phyloP scores from a whole-genome alignment of 257 asterid genomes.

The Solanum lignicaule region DNA sequence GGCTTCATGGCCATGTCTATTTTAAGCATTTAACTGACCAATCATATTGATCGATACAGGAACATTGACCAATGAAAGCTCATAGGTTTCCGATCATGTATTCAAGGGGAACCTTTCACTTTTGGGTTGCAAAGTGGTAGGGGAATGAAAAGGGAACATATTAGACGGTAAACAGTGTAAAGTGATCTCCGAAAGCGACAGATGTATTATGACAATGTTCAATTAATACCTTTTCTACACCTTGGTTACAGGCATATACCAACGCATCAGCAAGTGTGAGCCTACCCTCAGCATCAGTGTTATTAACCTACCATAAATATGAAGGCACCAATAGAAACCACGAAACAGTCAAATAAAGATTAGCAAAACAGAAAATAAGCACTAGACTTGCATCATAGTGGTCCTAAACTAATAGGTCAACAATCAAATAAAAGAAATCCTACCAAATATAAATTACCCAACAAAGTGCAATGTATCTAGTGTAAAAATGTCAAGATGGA shows the following conservation, averaged over 20 bases:
- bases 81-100: not conserved
- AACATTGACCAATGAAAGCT: not conserved
- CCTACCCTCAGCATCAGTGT: constrained; percentile 98
- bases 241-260: constrained; percentile 94
- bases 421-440: not conserved
- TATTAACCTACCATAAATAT: constrained; percentile 52
- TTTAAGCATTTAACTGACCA: not conserved
- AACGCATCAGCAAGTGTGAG: constrained; percentile 97
- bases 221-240: constrained; percentile 77
- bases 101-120: not conserved
- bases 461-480: not conserved
- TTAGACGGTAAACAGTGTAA: not conserved
- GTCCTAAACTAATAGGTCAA: not conserved
- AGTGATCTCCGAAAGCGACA: not conserved
- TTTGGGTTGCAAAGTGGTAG: not conserved
- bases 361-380: not conserved
- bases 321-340: not conserved
- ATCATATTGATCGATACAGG: not conserved
- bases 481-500: not conserved
- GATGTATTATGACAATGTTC: not conserved
- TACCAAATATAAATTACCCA: not conserved
- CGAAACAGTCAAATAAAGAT: not conserved
- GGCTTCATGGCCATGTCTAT: not conserved
- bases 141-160: not conserved
- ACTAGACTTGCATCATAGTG: not conserved